phyloP scores from a whole-genome alignment of 2,329 filamentous ascomycete species.

The Hypoxylon sp. region DNA sequence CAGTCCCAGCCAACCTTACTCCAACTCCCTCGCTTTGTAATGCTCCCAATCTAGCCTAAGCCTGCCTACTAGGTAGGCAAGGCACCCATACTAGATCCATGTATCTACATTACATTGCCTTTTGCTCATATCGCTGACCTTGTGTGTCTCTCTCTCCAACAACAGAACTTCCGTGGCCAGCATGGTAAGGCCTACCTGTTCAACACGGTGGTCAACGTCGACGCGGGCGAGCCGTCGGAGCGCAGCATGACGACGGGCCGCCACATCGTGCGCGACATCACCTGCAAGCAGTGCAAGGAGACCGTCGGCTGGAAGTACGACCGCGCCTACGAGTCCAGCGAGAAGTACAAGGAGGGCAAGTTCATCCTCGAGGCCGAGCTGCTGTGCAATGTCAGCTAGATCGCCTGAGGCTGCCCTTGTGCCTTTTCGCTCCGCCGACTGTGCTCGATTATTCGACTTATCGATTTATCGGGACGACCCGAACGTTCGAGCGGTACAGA shows the following conservation, averaged over 20 bases:
- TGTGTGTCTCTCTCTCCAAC: not conserved
- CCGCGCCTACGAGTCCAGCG: conserved; percentile 89
- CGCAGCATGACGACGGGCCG: conserved; percentile 98
- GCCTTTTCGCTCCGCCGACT: not conserved
- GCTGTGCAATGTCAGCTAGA: conserved; percentile 80
- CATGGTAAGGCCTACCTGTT: conserved; percentile 99
- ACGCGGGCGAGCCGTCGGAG: conserved; percentile 85
- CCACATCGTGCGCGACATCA: conserved; percentile 94
- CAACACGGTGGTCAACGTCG: conserved; percentile 92
- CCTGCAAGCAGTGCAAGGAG: conserved; percentile 90
- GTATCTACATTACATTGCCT: not conserved
- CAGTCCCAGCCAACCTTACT: conserved; percentile 7
- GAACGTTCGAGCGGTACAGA: not conserved
- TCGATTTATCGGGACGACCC: too few relatives aligned
- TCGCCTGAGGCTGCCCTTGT: not conserved
- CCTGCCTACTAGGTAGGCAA: not conserved
- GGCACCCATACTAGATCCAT: not conserved
- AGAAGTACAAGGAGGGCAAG: conserved; percentile 99
- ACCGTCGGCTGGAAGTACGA: conserved; percentile 99
- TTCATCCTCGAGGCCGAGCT: conserved; percentile 95
- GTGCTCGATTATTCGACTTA: too few relatives aligned
- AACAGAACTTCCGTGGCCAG: conserved; percentile 95
- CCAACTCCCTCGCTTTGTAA: conserved; percentile 3
- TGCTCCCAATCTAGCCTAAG: not conserved
- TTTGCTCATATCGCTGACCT: conserved; percentile 5